Base-by-base conservation (phyloP, 2,329 filamentous ascomycete species). In the Venturia oleaginea region DNA sequence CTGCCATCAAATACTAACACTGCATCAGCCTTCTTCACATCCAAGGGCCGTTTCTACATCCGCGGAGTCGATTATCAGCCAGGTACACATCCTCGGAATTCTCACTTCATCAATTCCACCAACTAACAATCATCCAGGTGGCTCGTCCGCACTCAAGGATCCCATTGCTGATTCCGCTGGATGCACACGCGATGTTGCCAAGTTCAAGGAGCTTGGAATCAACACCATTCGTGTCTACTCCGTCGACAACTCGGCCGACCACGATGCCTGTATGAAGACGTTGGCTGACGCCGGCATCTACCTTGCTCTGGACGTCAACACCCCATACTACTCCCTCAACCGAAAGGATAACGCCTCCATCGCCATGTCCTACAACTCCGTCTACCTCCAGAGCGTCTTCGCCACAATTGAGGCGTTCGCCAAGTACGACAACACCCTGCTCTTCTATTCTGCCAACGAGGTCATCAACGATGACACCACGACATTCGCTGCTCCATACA, bases 191-290 rank as follows among this genome's bases (percentile, higher is more conserved):
- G 91, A 96, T 73, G 88, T 96, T 70, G 77, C 79, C 62, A 81
- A 91, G 74, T 96, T 96, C 85, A 84, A 90, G 80, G 84, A 91
- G 69, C 82, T 97, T 61, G 91, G 92, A 60, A 80, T 96, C 78
- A 97, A 97, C 82, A 92, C 91, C 32, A 82, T 97, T 73, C 92
- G 92, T 76, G 89, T 96, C 67, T 97, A 96, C 83, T 91, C 89
- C 19, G 87, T 95, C 69, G 92, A 97, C 81, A 96, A 96, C 83
- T 87, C 86, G 61, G 79, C 81, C 70, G 78, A 88, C 76, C 92
- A 97, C 78, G 87, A 92, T 71, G 83, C 86, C 67, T 97, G 92
- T 81, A 97, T 97, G 92, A 80, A 82, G 66, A 81, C 84, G 57
- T 83, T 96, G 67, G 87, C 86, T 62, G 89, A 89, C 71, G 92